Base-by-base conservation (phyloP, 2,329 filamentous ascomycete genomes). In the Ascochyta clinopodiicola region DNA sequence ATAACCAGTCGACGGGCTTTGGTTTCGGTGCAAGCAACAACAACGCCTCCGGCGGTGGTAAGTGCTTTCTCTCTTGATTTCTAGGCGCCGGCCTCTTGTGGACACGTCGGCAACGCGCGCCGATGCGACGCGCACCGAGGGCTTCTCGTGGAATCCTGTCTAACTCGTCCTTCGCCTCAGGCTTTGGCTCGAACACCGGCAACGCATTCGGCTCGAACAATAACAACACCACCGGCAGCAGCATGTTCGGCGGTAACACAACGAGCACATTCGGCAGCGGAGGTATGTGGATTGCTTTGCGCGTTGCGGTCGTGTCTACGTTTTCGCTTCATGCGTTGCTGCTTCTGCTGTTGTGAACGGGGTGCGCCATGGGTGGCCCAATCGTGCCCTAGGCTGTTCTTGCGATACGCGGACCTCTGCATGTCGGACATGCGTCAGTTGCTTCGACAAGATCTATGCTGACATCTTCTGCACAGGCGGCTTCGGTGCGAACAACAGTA, bases 21-120 rank as follows among this genome's bases (percentile, higher is more conserved):
- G 78, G 70, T 54, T 81, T 80, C 68, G 79, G 79, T 24, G 64
- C 76, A 19, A 52, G 22, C 40, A 75, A 62, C 44, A 68, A 65
- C 51, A 67, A 62, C 63, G 68, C 64, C 51, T 75, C 71, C 60
- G 64, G 70, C 60, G 70, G 81, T 76, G 84, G 86, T 88, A 85
- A 72, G 83, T 81, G 66, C 57, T 59, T 25, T 53, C 42, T 64
- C 62, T 61, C 60, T 58, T 61, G 21, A 44, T 42, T 50, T 43
- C 21, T 35, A 36, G 55, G 54, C 51, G 54, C 39, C 39, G 25
- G 44, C 46, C 56, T 62, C 32, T 60, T 63, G 61, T 56, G 66
- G 68, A 54, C 56, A 60, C 50, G 68, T 72, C 54, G 61, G 62
- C 56, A 65, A 75, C 62, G 61, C 62, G 57, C 62, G 68, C 66